Evolutionary conservation across 257 asterid species (phyloP), one percentile per base, ranked within the genome.

Genomic region (Thymus quinquecostatus): DNA sequence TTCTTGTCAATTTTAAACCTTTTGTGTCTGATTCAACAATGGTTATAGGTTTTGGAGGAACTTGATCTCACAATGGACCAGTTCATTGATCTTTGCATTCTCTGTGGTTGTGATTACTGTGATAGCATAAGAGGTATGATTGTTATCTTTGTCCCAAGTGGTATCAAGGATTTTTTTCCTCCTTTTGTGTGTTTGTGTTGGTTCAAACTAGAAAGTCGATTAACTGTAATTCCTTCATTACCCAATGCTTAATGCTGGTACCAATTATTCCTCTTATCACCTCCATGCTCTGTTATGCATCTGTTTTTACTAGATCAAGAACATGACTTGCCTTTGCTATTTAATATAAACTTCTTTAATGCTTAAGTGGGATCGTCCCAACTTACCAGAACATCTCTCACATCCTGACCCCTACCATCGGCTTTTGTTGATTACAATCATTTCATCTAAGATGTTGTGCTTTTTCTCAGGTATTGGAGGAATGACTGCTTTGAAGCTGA

Each of bases 91-190:
- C 87, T 95, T 71, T 92, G 99, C 86, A 92, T 95, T 82, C 93
- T 95, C 21, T 89, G 90, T 77, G 99, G 99, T 44, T 92, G 98
- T 60, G 99, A 95, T 86, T 95, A 95, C 63, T 95, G 99, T 69
- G 98, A 95, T 57, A 95, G 96, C 84, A 95, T 95, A 66, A 86
- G 87, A 84, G 99, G 99, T 95, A 84, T 58, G 11, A n/a, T 63
- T 54, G 68, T n/a, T 71, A 33, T 50, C 21, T 14, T 21, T 40
- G 0, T 29, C 8, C 50, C 66, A 14, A 60, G 66, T 60, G 50
- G 49, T 38, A 40, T 38, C 13, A 33, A 34, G 60, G 21, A 56
- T 3, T 9, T 56, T 4, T 3, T 6, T 27, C 43, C 43, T 33
- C 8, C 27, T 32, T 32, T 11, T 14, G 57, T 14, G 10, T 14